Percentiles rank a stretch among this genome's conserved stretches.
phyloP scores from a whole-genome alignment of 306 rosid genomes.

The Dryas octopetala region DNA sequence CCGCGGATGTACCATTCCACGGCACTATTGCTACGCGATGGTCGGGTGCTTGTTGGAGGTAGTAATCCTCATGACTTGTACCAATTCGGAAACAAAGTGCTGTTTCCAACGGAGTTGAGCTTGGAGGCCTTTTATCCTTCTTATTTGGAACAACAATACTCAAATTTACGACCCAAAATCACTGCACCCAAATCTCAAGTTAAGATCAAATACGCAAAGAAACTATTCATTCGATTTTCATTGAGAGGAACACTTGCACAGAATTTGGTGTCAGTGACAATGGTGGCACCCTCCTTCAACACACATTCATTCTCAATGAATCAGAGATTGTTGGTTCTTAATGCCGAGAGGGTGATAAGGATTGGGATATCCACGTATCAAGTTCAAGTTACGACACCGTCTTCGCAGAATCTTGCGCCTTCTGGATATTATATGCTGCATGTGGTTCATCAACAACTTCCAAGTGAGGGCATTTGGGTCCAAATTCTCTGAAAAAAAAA shows the following conservation, averaged over 20 bases:
- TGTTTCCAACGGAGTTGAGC: slow-evolving; percentile 43
- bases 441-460: slow-evolving; percentile 63
- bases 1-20: too few relatives aligned
- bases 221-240: slow-evolving; percentile 19
- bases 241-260: not conserved
- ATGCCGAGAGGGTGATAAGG: slow-evolving; percentile 19
- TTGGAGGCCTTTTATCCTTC: slow-evolving; percentile 41
- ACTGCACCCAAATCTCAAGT: slow-evolving; percentile 18
- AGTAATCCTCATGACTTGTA: too few relatives aligned
- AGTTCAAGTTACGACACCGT: slow-evolving; percentile 42
- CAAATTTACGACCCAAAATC: slow-evolving; percentile 31
- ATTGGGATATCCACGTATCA: slow-evolving; percentile 32
- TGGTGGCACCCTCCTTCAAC: slow-evolving; percentile 62
- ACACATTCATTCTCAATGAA: slow-evolving; percentile 89
- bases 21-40: too few relatives aligned
- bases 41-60: too few relatives aligned
- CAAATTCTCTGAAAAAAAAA: slow-evolving; percentile 30
- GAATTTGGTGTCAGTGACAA: slow-evolving; percentile 39
- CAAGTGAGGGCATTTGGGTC: slow-evolving; percentile 69
- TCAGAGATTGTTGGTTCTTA: slow-evolving; percentile 55
- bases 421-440: slow-evolving; percentile 61
- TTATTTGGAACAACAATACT: slow-evolving; percentile 27
- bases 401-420: slow-evolving; percentile 57
- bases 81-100: slow-evolving; percentile 33
- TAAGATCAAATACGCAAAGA: slow-evolving; percentile 8